These are phyloP conservation scores for Globisporangium acanthophoron DNA, from an alignment of 352 stramenopile species.

Conservation along the genomic window DNA sequence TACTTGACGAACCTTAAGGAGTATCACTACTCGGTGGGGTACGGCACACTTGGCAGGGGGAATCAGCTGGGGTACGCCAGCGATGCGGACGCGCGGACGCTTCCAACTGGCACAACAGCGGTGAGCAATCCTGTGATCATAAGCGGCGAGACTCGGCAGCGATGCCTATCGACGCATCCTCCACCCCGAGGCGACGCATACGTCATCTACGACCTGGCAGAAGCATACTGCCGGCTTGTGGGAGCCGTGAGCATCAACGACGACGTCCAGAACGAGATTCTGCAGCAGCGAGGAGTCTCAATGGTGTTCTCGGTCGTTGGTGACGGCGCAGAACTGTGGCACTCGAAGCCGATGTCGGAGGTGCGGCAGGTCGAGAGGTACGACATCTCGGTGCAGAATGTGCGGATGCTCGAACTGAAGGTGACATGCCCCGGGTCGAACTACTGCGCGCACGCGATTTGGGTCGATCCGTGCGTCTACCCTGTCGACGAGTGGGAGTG, in stretches of 20 bases:
- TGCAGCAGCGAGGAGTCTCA: constrained; percentile 48
- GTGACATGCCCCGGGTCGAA: constrained; percentile 72
- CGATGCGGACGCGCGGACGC: constrained; percentile 24
- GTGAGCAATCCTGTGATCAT: constrained; percentile 40
- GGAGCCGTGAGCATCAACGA: constrained; percentile 76
- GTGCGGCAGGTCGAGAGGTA: constrained; percentile 38
- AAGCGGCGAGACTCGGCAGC: constrained; percentile 56
- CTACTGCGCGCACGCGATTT: constrained; percentile 73
- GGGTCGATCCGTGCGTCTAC: constrained; percentile 69
- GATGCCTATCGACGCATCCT: constrained; percentile 76
- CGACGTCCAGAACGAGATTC: constrained; percentile 47
- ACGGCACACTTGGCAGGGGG: constrained; percentile 73
- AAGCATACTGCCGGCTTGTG: constrained; percentile 48
- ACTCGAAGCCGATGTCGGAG: constrained; percentile 57
- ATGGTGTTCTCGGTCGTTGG: constrained; percentile 69
- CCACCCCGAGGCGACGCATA: constrained; percentile 64
- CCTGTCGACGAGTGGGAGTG: constrained; percentile 72
- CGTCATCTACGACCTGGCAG: constrained; percentile 75
- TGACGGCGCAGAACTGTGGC: constrained; percentile 65
- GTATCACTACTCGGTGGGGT: constrained; percentile 73
- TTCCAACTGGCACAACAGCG: constrained; percentile 11
- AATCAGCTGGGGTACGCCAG: constrained; percentile 72
- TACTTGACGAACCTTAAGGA: constrained; percentile 78
- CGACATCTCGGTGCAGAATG: constrained; percentile 41
- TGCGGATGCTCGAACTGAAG: constrained; percentile 77